Evolutionary conservation across 2,329 filamentous ascomycete genomes (phyloP).

Genomic region (Trichoderma koningii): DNA sequence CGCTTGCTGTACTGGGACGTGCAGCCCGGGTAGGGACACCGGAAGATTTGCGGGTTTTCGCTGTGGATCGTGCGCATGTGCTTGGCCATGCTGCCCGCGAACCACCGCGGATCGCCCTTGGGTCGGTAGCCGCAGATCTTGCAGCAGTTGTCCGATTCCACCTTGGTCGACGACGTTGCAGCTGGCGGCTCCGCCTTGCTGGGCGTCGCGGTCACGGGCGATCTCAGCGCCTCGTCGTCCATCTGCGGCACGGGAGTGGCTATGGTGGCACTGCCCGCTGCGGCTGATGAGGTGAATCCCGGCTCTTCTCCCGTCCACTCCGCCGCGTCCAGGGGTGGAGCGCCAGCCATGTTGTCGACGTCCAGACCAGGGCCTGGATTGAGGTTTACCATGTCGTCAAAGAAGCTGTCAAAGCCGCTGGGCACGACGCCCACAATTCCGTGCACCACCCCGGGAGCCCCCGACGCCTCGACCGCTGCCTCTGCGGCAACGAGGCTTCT

Average conservation of each 20-base stretch:
- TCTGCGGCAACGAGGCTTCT: not conserved
- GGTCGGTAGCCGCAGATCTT: slow-evolving; percentile 58
- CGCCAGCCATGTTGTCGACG: not conserved
- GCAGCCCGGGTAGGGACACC: slow-evolving; percentile 56
- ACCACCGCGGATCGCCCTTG: slow-evolving; percentile 60
- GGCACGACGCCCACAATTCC: slow-evolving; percentile 26
- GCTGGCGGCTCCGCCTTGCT: slow-evolving; percentile 16
- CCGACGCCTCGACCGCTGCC: not conserved
- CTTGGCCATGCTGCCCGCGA: slow-evolving; percentile 60
- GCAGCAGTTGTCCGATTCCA: slow-evolving; percentile 51
- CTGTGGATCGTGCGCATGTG: slow-evolving; percentile 58
- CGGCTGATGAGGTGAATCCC: not conserved
- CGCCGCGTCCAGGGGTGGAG: not conserved
- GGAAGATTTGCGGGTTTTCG: slow-evolving; percentile 53
- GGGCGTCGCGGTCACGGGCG: slow-evolving; percentile 20
- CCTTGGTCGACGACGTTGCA: slow-evolving; percentile 36
- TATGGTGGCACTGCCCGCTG: slow-evolving; percentile 1
- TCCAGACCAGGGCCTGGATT: slow-evolving; percentile 21
- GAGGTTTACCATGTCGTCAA: slow-evolving; percentile 30
- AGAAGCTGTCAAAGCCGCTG: slow-evolving; percentile 28
- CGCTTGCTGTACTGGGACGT: slow-evolving; percentile 58
- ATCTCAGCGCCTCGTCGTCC: not conserved
- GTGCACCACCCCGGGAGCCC: not conserved
- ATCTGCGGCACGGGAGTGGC: not conserved
- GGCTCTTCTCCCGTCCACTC: slow-evolving; percentile 12